Evolutionary conservation across 73 alveolate species (phyloP).

Genomic region (Paramecium tetraurelia): DNA sequence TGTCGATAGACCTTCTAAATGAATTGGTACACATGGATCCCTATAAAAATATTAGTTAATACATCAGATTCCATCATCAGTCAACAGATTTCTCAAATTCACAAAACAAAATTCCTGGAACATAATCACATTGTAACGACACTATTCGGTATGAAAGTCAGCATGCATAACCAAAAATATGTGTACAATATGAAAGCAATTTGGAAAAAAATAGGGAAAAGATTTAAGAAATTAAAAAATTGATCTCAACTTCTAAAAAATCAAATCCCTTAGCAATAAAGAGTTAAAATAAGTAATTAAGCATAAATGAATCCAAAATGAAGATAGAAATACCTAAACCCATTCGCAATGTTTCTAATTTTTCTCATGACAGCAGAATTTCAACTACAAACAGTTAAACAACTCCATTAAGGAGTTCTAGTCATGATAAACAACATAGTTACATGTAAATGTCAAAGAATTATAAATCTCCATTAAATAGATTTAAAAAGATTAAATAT

Average conservation of each 20-base stretch:
- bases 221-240: neutral
- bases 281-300: neutral
- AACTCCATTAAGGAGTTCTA: neutral
- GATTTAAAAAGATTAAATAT: conserved; percentile 29
- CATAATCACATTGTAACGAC: neutral
- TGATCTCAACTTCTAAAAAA: neutral
- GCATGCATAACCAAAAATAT: neutral
- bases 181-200: neutral
- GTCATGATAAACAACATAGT: neutral
- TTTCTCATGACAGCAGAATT: neutral
- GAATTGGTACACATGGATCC: neutral
- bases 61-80: neutral
- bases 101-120: neutral
- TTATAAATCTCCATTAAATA: neutral
- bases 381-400: neutral
- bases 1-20: neutral
- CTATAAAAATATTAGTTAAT: neutral
- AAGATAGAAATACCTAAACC: neutral
- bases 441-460: neutral
- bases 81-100: neutral
- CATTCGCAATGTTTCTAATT: neutral
- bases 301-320: neutral
- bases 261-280: neutral
- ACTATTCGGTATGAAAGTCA: neutral
- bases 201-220: neutral